Evolutionary conservation across 495 filamentous ascomycete genomes (phyloP).

Genomic region (Penicillium longicatenatum): DNA sequence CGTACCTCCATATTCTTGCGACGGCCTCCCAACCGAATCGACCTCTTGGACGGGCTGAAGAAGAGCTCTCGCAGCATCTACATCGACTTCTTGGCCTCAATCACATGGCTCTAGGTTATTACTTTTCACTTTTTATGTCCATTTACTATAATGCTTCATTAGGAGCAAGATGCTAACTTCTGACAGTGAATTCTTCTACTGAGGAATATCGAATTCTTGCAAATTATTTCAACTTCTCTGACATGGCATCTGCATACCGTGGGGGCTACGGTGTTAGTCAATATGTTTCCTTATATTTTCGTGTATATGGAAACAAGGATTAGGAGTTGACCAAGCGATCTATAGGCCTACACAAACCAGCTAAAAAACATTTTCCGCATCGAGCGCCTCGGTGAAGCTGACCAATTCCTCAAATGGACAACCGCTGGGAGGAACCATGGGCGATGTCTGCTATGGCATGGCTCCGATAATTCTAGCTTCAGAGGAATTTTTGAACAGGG

Average conservation of each 20-base stretch:
- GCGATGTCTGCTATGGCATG: conserved; percentile 69
- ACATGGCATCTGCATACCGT: not conserved
- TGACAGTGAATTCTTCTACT: not conserved
- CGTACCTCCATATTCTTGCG: not conserved
- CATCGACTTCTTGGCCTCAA: conserved; percentile 6
- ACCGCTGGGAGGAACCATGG: not conserved
- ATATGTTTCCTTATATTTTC: not conserved
- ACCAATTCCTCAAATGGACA: conserved; percentile 55
- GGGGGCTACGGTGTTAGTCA: not conserved
- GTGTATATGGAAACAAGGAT: not conserved
- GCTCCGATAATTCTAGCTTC: conserved; percentile 64
- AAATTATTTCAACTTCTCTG: not conserved
- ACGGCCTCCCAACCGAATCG: not conserved
- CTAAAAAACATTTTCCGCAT: conserved; percentile 53
- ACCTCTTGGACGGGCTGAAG: not conserved
- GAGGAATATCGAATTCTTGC: not conserved
- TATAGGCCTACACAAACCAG: not conserved
- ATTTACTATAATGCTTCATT: not conserved
- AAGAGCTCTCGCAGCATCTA: not conserved
- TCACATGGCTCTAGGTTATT: conserved; percentile 11
- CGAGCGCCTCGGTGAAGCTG: conserved; percentile 63
- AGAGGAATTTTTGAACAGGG: conserved; percentile 74
- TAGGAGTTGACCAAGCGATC: not conserved
- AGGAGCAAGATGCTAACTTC: not conserved
- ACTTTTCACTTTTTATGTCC: not conserved